Conservation (phyloP, 805 yeast species). For the Saccharomycopsis vini region DNA sequence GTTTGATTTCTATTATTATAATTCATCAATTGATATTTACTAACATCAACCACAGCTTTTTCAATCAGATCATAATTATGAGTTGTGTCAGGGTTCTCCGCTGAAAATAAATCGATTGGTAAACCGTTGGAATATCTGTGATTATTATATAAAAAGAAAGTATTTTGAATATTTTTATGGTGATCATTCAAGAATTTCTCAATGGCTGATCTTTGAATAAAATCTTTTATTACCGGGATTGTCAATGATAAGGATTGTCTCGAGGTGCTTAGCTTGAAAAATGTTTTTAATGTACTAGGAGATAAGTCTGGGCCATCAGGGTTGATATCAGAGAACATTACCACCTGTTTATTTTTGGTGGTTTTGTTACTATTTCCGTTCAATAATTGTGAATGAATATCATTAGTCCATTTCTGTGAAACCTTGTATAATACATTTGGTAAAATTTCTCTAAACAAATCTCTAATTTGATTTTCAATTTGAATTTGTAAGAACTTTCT, state of each 20-base stretch:
- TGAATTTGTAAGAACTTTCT: conserved; percentile 77
- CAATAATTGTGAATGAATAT: conserved; percentile 23
- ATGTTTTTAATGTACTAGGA: conserved; percentile 56
- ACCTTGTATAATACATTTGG: conserved; percentile 74
- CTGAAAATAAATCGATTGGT: conserved; percentile 15
- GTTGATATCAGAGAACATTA: conserved; percentile 42
- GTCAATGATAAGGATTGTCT: conserved; percentile 74
- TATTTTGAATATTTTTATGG: conserved; percentile 8
- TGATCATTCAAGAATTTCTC: conserved; percentile 22
- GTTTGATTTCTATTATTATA: conserved; percentile 14
- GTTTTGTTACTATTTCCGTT: conserved; percentile 6
- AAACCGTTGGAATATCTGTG: conserved; percentile 13
- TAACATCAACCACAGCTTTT: conserved; percentile 15
- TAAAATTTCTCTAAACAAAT: conserved; percentile 71
- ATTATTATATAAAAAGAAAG: conserved; percentile 14
- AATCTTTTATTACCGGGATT: conserved; percentile 48
- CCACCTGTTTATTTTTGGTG: conserved; percentile 27
- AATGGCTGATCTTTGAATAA: conserved; percentile 48
- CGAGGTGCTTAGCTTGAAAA: conserved; percentile 60
- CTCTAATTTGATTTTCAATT: conserved; percentile 72
- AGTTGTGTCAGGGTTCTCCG: not conserved
- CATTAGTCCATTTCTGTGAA: conserved; percentile 51
- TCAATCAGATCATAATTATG: conserved; percentile 12
- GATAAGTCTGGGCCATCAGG: conserved; percentile 54
- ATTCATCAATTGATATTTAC: conserved; percentile 18